These are phyloP conservation scores for Pholiota adiposa DNA, from an alignment of 1,284 basidiomycete species.

Conservation along the genomic window DNA sequence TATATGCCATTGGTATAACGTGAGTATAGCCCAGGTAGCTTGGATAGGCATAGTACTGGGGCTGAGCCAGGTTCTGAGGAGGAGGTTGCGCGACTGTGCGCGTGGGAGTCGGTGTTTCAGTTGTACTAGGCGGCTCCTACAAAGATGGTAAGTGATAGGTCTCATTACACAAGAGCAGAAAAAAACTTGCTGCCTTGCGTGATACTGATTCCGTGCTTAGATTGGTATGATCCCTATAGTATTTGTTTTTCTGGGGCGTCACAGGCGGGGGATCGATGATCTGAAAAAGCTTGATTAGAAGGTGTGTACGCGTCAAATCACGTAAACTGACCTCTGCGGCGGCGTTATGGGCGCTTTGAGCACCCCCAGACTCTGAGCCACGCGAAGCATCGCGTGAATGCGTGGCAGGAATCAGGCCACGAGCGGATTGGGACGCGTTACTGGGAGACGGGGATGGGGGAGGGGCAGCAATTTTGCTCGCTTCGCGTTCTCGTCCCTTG, in stretches of 20 bases:
- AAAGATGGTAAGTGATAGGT: constrained; percentile 20
- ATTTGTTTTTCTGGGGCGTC: constrained; percentile 58
- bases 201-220: constrained; percentile 38
- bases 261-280: constrained; percentile 39
- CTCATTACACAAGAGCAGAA: constrained; percentile 17
- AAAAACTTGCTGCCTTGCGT: constrained; percentile 30
- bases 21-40: constrained; percentile 38
- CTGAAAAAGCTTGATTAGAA: constrained; percentile 24
- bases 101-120: constrained; percentile 44
- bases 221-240: constrained; percentile 62
- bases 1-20: constrained; percentile 36
- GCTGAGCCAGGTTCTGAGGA: constrained; percentile 27
- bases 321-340: constrained; percentile 32
- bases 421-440: constrained; percentile 43
- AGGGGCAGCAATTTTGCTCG: constrained; percentile 34
- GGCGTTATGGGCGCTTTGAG: constrained; percentile 15
- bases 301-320: constrained; percentile 32
- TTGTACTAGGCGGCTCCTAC: constrained; percentile 36
- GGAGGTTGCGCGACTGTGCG: constrained; percentile 26
- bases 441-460: constrained; percentile 54
- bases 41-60: constrained; percentile 38
- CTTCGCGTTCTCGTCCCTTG: constrained; percentile 47
- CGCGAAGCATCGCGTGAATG: constrained; percentile 57
- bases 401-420: constrained; percentile 52
- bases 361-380: constrained; percentile 22